Base-by-base conservation (phyloP, 2,329 filamentous ascomycete genomes). In the Tolypocladium nubicola region DNA sequence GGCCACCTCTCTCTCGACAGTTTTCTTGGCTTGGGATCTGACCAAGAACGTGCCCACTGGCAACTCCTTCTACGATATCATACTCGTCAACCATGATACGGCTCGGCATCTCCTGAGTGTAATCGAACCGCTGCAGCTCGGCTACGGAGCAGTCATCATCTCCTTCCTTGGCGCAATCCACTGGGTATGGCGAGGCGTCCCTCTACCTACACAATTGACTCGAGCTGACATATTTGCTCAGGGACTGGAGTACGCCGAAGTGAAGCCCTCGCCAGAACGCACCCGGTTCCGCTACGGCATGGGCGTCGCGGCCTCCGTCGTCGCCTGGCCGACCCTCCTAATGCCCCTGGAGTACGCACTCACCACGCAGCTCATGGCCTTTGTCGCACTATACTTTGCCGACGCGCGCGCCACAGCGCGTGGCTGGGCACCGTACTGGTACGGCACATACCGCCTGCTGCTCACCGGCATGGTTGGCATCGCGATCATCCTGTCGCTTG, bases 151-250 rank as follows among this genome's bases (percentile, higher is more conserved):
- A 53, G 84, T 95, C 58, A 94, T 96, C 66, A 88, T 96, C 65
- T 96, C 91, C 35, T 97, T 96, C 79, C 82, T 97, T 1, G 93
- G 93, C 50, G 92, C 92, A 39, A 86, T 96, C 66, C 93, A 97
- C 73, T 97, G 83, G 93, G 88, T 76, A 64, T 60, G 72, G 35
- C 56, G 63, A 55, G 66, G 9, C 9, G 7, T 16, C 19, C 30
- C 11, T 13, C 9, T 33, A 6, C 4, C 16, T 21, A 13, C 7
- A 19, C 19, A 2, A 21, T 21, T n/a, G 8, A 19, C 9, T n/a
- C 4, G 8, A n/a, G 33, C 30, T 50, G 47, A 50, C 47, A 10
- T n/a, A 43, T 5, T 3, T 1, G 0, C 21, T 0, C 16, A 76
- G 74, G 92, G 92, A 57, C 79, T 96, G 21, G 91, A 96, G 73